Base-by-base conservation (phyloP, 371 early-diverging fungal genomes). In the Dichotomocladium elegans region DNA sequence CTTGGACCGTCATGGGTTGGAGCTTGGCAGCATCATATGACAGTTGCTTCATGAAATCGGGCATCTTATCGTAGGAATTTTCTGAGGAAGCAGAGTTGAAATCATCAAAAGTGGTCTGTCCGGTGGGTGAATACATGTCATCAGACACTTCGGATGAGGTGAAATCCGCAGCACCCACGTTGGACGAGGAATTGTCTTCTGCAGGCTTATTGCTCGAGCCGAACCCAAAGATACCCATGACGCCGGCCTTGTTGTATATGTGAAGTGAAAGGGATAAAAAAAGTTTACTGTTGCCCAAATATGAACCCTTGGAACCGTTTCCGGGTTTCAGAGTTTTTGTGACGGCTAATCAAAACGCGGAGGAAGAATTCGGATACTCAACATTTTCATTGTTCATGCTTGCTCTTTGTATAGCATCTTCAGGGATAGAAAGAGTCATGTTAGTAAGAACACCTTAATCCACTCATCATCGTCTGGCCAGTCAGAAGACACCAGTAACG, bases 1-100 rank as follows among this genome's bases (percentile, higher is more conserved):
- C 81, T 47, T 81, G 80, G 5, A 76, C 65, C 24, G 80, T 71
- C 55, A 78, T 68, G 40, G 86, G 83, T 47, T 82, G 83, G 35
- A 85, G 67, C 50, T 73, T 75, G 43, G 70, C 47, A 12, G 81
- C 61, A 51, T 82, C 80, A 24, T 70, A 79, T 25, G 75, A 47
- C 19, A 77, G 58, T 47, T 66, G 63, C 47, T 72, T 61, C 66
- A 83, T 70, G 63, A 82, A 82, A 44, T 80, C 74, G 41, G 79
- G 73, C 55, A 82, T 68, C 43, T 77, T 78, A 28, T 80, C 80
- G 46, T 60, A 66, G 30, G 67, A 68, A 52, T 79, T 79, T 47
- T 54, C 60, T 31, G 45, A 30, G 47, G 56, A 57, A 26, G 24
- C 41, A 43, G 17, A 30, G 26, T 1, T 12, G 19, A 17, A 34